Conservation (phyloP, 176 grass and related monocot species). For the Hordeum vulgare region DNA sequence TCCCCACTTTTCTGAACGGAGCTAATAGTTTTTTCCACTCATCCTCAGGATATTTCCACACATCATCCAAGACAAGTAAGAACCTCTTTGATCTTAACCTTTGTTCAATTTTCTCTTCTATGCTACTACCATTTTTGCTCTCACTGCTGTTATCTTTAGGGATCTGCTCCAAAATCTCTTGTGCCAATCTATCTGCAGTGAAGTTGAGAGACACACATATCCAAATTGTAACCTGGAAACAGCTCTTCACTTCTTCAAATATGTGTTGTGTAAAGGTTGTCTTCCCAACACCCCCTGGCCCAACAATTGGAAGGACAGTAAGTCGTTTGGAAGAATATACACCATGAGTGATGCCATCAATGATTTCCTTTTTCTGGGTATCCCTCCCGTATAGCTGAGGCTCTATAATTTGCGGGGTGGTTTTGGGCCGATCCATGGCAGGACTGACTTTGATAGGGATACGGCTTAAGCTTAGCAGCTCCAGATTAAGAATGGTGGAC, state of each 20-base stretch:
- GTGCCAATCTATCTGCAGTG: neutral
- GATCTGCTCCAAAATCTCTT: neutral
- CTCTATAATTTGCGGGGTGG: neutral
- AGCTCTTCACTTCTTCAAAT: neutral
- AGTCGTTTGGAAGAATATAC: neutral
- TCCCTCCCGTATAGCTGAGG: conserved; percentile 19
- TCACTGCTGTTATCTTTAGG: neutral
- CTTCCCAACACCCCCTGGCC: neutral
- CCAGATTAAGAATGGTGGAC: neutral
- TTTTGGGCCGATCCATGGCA: neutral
- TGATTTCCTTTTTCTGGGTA: too few species aligned
- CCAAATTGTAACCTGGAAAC: neutral
- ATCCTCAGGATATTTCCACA: neutral
- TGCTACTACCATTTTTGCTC: fast-evolving
- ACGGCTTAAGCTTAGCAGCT: neutral
- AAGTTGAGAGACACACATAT: neutral
- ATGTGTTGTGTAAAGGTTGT: neutral
- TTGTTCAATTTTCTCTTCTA: neutral
- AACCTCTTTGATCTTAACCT: neutral
- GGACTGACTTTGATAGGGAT: fast-evolving
- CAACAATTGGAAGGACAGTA: conserved; percentile 16
- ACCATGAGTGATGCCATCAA: too few species aligned
- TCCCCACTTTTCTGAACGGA: neutral
- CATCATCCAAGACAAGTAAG: neutral
- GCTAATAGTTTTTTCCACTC: neutral